These are phyloP conservation scores for Nematocida sp. DNA, from an alignment of 371 early-diverging fungal genomes.

Conservation along the genomic window DNA sequence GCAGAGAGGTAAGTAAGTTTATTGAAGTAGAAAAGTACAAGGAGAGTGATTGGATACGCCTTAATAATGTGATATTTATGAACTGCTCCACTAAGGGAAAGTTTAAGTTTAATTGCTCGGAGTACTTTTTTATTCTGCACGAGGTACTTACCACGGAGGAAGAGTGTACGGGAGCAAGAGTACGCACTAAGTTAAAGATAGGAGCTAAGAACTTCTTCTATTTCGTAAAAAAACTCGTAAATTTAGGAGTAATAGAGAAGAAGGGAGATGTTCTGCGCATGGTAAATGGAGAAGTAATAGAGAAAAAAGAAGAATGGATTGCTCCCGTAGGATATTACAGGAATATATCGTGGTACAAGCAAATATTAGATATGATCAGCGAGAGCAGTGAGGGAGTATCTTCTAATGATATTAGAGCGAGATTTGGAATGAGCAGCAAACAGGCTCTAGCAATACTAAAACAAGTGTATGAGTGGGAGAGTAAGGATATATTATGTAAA, in stretches of 20 bases:
- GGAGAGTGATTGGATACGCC: conserved; percentile 9
- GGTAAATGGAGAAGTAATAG: neutral
- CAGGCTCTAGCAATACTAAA: conserved; percentile 12
- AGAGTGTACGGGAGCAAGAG: neutral
- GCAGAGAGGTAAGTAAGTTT: neutral
- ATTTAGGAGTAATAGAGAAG: conserved; percentile 11
- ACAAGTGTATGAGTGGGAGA: neutral
- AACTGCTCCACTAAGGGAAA: conserved; percentile 18
- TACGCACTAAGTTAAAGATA: conserved; percentile 18
- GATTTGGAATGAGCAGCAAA: conserved; percentile 17
- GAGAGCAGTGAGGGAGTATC: conserved; percentile 2
- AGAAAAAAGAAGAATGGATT: neutral
- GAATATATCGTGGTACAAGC: conserved; percentile 22
- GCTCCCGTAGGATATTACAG: conserved; percentile 1
- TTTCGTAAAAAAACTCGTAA: conserved; percentile 29
- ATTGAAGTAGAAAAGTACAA: neutral
- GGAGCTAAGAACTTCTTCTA: conserved; percentile 32
- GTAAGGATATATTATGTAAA: conserved; percentile 9
- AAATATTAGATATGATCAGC: neutral
- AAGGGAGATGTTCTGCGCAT: neutral
- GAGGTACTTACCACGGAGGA: conserved; percentile 9
- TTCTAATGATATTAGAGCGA: conserved; percentile 9
- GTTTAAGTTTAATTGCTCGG: conserved; percentile 25
- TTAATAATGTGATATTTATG: conserved; percentile 20
- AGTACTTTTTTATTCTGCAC: conserved; percentile 45